Evolutionary conservation across 1,284 basidiomycete genomes (phyloP).

Genomic region (Neonothopanus nambi): DNA sequence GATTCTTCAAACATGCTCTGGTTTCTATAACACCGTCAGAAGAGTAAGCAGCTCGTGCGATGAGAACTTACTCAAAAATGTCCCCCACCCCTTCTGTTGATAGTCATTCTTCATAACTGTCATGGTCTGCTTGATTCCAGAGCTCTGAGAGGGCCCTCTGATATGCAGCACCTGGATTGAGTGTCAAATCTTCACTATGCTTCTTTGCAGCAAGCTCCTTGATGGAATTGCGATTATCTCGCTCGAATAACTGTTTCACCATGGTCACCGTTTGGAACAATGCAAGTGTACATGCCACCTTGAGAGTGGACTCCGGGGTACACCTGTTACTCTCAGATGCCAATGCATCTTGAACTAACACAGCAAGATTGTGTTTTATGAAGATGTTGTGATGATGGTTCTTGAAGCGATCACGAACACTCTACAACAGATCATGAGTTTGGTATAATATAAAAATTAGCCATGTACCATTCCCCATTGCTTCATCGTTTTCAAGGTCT

Average conservation of each 20-base stretch:
- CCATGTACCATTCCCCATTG: neutral
- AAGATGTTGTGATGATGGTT: neutral
- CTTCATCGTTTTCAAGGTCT: neutral
- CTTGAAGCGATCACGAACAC: neutral
- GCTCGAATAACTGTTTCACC: neutral
- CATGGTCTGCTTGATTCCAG: neutral
- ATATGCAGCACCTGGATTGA: neutral
- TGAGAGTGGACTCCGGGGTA: neutral
- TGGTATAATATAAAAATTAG: too few relatives aligned
- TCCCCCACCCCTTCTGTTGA: too few relatives aligned
- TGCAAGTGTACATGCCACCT: neutral
- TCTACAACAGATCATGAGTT: neutral
- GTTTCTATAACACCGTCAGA: too few relatives aligned
- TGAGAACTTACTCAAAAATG: too few relatives aligned
- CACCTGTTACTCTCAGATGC: neutral
- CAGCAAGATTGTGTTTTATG: neutral
- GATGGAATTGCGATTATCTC: neutral
- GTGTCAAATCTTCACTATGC: too few relatives aligned
- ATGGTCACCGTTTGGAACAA: neutral
- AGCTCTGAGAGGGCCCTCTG: neutral
- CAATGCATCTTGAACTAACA: neutral
- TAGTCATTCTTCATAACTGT: too few relatives aligned
- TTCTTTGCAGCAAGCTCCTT: neutral
- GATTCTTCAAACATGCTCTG: neutral
- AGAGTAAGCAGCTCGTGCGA: too few relatives aligned